These are phyloP conservation scores for Tricholoma hemisulphureum DNA, from an alignment of 768 basidiomycete genomes.

Conservation along the genomic window DNA sequence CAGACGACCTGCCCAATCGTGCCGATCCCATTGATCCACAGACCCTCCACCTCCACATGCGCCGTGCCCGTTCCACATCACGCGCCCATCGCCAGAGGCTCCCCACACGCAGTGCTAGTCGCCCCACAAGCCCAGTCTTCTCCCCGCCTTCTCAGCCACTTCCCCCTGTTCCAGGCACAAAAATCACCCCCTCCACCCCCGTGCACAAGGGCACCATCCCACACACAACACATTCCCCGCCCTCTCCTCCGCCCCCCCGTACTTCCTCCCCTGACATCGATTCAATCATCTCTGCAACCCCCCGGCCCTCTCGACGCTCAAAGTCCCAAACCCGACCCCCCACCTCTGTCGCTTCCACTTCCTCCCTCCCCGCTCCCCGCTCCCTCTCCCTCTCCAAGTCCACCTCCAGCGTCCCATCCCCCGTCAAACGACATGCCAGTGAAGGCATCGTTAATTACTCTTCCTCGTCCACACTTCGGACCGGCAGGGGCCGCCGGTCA, in stretches of 20 bases:
- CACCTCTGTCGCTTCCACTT: background rate
- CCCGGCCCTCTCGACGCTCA: slow-evolving; percentile 13
- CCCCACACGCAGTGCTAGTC: slow-evolving; percentile 11
- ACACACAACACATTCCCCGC: background rate
- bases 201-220: background rate
- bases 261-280: slow-evolving; percentile 27
- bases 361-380: background rate
- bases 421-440: slow-evolving; percentile 3
- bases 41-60: slow-evolving; percentile 19
- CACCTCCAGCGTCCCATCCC: background rate
- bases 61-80: slow-evolving; percentile 22
- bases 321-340: background rate
- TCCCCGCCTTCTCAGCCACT: background rate
- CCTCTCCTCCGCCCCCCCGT: slow-evolving; percentile 2
- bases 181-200: background rate
- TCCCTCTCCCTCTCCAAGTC: slow-evolving; percentile 4
- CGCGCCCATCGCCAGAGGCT: slow-evolving; percentile 22
- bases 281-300: slow-evolving; percentile 23
- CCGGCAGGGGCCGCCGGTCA: background rate
- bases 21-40: slow-evolving; percentile 34
- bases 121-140: background rate
- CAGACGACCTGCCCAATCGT: slow-evolving; percentile 9
- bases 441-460: slow-evolving; percentile 1
- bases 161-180: background rate
- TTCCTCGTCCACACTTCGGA: background rate